Evolutionary conservation across 2,329 filamentous ascomycete genomes (phyloP).

Genomic region (Pseudocercospora vitis): DNA sequence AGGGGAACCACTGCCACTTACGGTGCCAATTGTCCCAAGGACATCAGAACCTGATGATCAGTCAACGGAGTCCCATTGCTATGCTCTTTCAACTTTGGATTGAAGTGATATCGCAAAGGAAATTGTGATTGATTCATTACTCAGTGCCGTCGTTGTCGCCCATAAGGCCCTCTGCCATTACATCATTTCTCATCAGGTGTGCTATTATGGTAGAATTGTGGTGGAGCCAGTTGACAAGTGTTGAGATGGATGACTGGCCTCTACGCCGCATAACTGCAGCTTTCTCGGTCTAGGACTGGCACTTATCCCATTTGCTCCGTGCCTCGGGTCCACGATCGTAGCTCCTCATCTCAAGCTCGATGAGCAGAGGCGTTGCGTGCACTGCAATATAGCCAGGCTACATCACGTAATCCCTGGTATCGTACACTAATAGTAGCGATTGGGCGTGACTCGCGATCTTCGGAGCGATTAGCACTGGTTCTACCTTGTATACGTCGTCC

Average conservation of each 20-base stretch:
- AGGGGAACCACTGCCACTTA: neutral
- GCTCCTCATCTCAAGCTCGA: neutral
- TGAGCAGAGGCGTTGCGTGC: neutral
- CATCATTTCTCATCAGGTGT: neutral
- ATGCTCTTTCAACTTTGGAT: no score
- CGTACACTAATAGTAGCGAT: no score
- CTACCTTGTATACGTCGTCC: no score
- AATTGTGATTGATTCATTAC: neutral
- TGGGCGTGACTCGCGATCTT: no score
- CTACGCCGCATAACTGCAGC: neutral
- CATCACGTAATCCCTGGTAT: neutral
- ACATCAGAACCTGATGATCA: no score
- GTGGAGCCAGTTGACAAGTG: neutral
- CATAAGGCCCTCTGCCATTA: neutral
- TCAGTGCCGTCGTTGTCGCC: neutral
- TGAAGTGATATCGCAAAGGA: no score
- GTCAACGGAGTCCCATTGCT: no score
- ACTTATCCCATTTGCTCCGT: neutral
- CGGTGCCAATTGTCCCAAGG: neutral
- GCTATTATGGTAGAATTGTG: no score
- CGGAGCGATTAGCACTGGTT: no score
- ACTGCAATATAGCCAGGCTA: neutral
- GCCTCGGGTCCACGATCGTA: neutral
- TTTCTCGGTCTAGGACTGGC: neutral
- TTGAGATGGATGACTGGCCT: neutral